Evolutionary conservation across 495 filamentous ascomycete species (phyloP), one percentile per base, ranked within the genome.

Genomic region (Neurospora tetrasperma): DNA sequence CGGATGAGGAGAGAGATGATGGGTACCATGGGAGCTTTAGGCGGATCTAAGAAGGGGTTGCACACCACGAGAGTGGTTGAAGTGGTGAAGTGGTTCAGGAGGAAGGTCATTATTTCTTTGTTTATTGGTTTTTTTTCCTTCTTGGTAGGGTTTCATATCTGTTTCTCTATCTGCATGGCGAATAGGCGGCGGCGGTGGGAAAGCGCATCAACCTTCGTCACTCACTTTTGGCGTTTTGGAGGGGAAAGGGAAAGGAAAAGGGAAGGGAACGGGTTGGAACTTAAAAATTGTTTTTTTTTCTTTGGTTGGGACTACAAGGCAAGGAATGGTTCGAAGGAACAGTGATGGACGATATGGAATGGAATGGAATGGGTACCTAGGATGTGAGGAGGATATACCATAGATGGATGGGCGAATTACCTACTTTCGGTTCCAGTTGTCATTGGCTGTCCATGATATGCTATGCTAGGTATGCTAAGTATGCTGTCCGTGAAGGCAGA

Each of bases 1-100:
- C 20, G 59, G 70, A 72, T 31, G 44, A 59, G 2, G 9, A 62
- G 18, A 77, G 79, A 1, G 23, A 54, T 5, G 71, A 70, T 2
- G 59, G 18, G 20, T 18, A 59, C 40, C 18, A 42, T 62, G 62
- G 54, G 1, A 66, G 27, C 9, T 66, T 66, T 66, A 2, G 54
- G 14, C 1, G 27, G 54, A 38, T 27, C 4, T 66, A 66, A 14
- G 5, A 3, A 14, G 54, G 54, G 9, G 39, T 2, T 40, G 8
- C 39, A 40, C 7, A 40, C 12, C 31, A 1, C 2, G 1, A 8
- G 9, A 11, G 35, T 38, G 2, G 2, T 48, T 59, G 20, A 23
- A 31, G 46, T 31, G 16, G 48, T 14, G 23, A 31, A 23, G 46
- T 20, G 46, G 20, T 10, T 3, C 12, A 8, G 2, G 11, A 11